These are phyloP conservation scores for Sordaria brevicollis DNA, from an alignment of 495 filamentous ascomycete species.

Conservation along the genomic window DNA sequence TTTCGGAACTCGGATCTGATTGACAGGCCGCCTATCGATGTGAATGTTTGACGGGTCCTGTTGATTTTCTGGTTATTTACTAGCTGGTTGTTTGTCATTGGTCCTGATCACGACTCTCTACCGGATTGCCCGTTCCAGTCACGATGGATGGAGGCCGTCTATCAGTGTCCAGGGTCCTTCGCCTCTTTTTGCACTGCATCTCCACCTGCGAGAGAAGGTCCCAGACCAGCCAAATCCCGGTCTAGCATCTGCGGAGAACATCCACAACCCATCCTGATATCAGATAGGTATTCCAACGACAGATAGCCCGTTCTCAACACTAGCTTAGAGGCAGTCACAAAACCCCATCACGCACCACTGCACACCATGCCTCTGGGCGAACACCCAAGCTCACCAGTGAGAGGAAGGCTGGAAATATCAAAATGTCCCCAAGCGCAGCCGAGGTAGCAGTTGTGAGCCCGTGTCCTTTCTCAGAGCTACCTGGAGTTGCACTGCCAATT, in stretches of 20 bases:
- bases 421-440: background rate
- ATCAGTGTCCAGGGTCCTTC: background rate
- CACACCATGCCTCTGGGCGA: background rate
- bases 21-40: background rate
- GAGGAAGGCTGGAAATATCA: background rate
- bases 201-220: background rate
- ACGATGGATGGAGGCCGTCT: background rate
- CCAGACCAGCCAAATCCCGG: background rate
- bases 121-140: background rate
- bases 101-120: background rate
- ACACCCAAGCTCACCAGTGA: background rate
- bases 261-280: background rate
- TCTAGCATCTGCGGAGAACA: background rate
- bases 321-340: background rate
- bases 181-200: background rate
- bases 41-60: background rate
- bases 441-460: background rate
- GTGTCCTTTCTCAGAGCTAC: background rate
- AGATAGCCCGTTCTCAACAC: background rate
- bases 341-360: background rate
- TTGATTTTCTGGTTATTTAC: background rate
- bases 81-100: background rate
- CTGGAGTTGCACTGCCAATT: conserved; percentile 7
- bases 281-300: background rate
- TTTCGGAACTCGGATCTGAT: background rate